Conservation (phyloP, 345 rosid genomes). For the Raphanus sativus region DNA sequence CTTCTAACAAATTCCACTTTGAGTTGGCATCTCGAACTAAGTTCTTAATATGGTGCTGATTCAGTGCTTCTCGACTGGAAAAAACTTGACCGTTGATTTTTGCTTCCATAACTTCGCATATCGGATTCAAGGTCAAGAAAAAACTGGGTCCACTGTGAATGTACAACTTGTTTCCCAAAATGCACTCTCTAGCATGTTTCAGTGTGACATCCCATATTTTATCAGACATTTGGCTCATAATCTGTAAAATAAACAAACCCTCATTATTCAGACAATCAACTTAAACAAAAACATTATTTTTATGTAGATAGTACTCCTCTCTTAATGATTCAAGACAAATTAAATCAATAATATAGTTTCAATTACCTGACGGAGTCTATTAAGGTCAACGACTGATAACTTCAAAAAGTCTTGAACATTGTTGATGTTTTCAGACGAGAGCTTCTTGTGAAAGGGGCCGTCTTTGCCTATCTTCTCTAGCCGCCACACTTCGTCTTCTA, state of each 20-base stretch:
- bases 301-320: background rate
- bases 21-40: constrained; percentile 60
- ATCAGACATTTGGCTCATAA: constrained; percentile 71
- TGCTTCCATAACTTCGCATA: constrained; percentile 62
- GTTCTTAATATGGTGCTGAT: constrained; percentile 50
- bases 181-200: constrained; percentile 75
- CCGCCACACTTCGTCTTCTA: constrained; percentile 86
- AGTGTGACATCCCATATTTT: constrained; percentile 72
- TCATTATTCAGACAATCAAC: constrained; percentile 2
- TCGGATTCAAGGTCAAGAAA: constrained; percentile 54
- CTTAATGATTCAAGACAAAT: background rate
- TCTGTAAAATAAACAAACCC: constrained; percentile 41
- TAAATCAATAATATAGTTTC: background rate
- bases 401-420: constrained; percentile 83
- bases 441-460: constrained; percentile 83
- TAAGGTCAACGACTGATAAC: constrained; percentile 52
- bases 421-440: constrained; percentile 40
- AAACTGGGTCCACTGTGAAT: constrained; percentile 39
- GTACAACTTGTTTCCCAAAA: constrained; percentile 56
- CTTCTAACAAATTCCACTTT: constrained; percentile 55
- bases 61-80: constrained; percentile 37
- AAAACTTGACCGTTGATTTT: constrained; percentile 47
- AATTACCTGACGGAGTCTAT: constrained; percentile 53
- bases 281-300: background rate
- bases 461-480: constrained; percentile 85